Base-by-base conservation (phyloP, 1,284 basidiomycete species). In the Microbotryum silenes-acaulis region DNA sequence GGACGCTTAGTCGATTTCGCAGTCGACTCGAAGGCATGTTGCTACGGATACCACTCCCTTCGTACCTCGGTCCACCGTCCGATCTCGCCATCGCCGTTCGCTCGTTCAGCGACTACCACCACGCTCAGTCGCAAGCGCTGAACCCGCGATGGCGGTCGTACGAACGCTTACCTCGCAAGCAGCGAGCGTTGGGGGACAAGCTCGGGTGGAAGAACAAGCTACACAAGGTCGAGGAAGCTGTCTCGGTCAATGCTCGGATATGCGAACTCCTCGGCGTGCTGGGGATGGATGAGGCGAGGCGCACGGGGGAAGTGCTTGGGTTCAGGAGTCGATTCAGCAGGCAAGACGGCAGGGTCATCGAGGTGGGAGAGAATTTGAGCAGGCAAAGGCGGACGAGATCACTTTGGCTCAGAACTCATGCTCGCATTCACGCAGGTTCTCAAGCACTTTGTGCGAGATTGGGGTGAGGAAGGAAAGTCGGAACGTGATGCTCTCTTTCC, bases 361-460 rank as follows among this genome's bases (percentile, higher is more conserved):
- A 67, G 59, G 65, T 65, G 52, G 21, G 61, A 25, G 61, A 31
- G 1, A 6, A 8, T n/a, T 42, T 27, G 48, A 53, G 27, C 14
- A 9, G 27, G 18, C 42, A 8, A 21, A 44, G 21, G 27, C 52
- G 49, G 50, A 51, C 59, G 33, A n/a, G 53, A 49, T 54, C 14
- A 6, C 29, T 33, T 31, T 47, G 51, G n/a, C 51, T 27, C 4
- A 33, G n/a, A 33, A 9, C 23, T 23, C 51, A n/a, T 33, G 51
- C 23, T 45, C 3, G 27, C 18, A 21, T 6, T 31, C 9, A 6
- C 7, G 5, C 54, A 66, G 65, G 62, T 61, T 3, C 69, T 86
- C 63, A 85, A 84, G 72, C 85, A 86, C 72, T 83, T 83, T 63
- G 78, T 85, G 29, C 77, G 84, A 14, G 84, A 86, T 70, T 86